These are phyloP conservation scores for Epichloe glyceriae DNA, from an alignment of 2,329 filamentous ascomycete genomes.

Conservation along the genomic window DNA sequence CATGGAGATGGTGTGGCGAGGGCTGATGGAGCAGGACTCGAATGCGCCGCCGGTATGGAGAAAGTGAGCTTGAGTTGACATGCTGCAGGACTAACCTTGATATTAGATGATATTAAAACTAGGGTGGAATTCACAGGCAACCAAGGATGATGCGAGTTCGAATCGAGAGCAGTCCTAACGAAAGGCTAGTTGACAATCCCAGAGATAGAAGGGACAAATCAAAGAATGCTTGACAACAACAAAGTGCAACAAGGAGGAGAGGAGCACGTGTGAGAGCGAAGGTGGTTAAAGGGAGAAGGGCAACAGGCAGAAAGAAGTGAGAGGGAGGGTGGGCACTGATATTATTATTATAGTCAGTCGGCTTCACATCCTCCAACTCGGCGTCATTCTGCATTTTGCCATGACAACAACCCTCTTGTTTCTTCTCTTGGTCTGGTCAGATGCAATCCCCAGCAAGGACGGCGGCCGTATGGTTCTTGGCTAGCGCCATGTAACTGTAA, in stretches of 20 bases:
- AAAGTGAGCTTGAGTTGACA: conserved; percentile 1
- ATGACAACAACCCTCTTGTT: background rate
- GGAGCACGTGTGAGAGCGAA: conserved; percentile 7
- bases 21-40: background rate
- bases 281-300: background rate
- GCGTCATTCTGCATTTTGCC: background rate
- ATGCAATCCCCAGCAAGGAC: conserved; percentile 1
- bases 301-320: background rate
- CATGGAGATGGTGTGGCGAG: background rate
- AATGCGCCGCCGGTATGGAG: too few species aligned
- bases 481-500: conserved; percentile 2
- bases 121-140: background rate
- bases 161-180: conserved; percentile 1
- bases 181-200: conserved; percentile 6
- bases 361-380: background rate
- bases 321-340: conserved; percentile 3
- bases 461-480: background rate
- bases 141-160: background rate
- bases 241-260: conserved; percentile 3
- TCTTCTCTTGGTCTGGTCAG: too few species aligned
- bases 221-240: conserved; percentile 12
- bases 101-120: background rate
- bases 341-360: conserved; percentile 5
- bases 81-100: conserved; percentile 1
- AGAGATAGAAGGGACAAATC: conserved; percentile 22